Evolutionary conservation across 1,139 yeast genomes (phyloP).

Genomic region (Geotrichum phurueaensis): DNA sequence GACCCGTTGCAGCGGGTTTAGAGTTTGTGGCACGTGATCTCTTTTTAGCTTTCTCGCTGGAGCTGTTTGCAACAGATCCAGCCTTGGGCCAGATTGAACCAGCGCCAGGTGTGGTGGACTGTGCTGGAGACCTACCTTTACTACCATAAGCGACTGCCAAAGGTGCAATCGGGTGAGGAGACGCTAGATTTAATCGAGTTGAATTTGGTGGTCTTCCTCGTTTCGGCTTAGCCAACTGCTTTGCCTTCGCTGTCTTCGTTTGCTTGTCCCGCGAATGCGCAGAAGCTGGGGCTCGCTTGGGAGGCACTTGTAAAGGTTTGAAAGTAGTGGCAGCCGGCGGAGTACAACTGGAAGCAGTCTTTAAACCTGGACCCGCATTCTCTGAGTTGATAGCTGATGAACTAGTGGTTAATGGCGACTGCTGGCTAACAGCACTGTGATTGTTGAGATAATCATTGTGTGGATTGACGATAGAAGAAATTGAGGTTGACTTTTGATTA

Average conservation of each 20-base stretch:
- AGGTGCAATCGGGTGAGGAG: constrained; percentile 14
- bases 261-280: background rate
- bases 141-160: background rate
- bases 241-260: background rate
- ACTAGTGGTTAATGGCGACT: background rate
- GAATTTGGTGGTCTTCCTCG: constrained; percentile 14
- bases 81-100: background rate
- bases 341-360: background rate
- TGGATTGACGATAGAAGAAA: constrained; percentile 5
- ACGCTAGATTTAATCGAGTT: constrained; percentile 1
- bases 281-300: background rate
- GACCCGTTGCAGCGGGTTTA: background rate
- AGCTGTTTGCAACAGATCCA: background rate
- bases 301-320: background rate
- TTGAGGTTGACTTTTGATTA: background rate
- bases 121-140: background rate
- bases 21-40: background rate
- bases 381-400: background rate
- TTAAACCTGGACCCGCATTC: background rate
- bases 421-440: background rate
- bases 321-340: background rate
- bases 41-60: background rate
- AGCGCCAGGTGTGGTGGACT: background rate
- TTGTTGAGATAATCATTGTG: background rate
- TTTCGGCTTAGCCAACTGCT: constrained; percentile 2